These are phyloP conservation scores for Phellopilus nigrolimitatus DNA, from an alignment of 1,284 basidiomycete genomes.

Conservation along the genomic window DNA sequence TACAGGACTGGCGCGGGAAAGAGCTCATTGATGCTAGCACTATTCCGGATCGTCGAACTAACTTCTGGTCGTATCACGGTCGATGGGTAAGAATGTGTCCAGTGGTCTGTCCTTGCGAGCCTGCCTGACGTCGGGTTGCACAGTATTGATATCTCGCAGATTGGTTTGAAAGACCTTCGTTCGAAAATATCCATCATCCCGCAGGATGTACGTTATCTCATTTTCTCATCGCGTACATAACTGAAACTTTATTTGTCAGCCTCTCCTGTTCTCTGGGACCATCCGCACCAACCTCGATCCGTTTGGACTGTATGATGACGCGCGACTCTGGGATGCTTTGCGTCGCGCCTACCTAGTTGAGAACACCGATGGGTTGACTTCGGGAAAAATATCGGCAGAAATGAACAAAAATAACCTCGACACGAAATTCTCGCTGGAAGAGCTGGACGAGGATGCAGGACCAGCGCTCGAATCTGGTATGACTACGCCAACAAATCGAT, in stretches of 20 bases:
- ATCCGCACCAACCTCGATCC: slow-evolving; percentile 69
- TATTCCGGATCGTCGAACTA: slow-evolving; percentile 38
- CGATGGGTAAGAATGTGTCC: slow-evolving; percentile 43
- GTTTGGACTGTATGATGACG: slow-evolving; percentile 54
- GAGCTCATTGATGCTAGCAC: slow-evolving; percentile 36
- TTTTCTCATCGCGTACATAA: slow-evolving; percentile 5
- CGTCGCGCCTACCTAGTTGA: slow-evolving; percentile 53
- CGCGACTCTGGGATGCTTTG: slow-evolving; percentile 57
- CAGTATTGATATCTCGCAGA: slow-evolving; percentile 46
- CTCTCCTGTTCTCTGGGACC: slow-evolving; percentile 51
- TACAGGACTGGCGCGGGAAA: slow-evolving; percentile 38
- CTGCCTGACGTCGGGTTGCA: slow-evolving; percentile 28
- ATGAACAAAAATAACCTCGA: background rate
- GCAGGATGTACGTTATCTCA: slow-evolving; percentile 36
- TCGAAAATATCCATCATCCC: slow-evolving; percentile 49
- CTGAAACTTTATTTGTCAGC: slow-evolving; percentile 29
- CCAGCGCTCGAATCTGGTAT: slow-evolving; percentile 13
- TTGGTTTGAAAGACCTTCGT: slow-evolving; percentile 46
- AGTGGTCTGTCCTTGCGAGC: slow-evolving; percentile 28
- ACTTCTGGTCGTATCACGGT: slow-evolving; percentile 33
- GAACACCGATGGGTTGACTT: background rate
- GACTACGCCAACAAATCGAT: slow-evolving; percentile 28
- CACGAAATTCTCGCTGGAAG: background rate
- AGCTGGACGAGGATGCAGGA: slow-evolving; percentile 1
- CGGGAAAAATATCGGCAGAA: background rate